Conservation (phyloP, 202 grass and related monocot genomes). For the Zoysia matrella region DNA sequence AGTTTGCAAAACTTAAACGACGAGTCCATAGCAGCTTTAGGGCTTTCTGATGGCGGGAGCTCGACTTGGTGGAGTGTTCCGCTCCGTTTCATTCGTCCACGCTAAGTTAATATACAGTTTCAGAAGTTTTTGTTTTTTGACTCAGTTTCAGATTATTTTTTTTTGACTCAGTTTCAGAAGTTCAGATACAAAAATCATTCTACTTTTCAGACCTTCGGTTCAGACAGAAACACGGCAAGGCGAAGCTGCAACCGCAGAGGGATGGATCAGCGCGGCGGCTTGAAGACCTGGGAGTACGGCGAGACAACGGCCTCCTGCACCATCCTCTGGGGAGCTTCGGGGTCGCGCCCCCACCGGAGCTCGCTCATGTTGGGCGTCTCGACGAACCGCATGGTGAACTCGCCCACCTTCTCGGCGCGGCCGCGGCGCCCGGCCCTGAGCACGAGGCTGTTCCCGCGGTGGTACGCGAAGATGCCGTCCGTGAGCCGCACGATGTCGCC, state of each 20-base stretch:
- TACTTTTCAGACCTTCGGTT: neutral
- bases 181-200: neutral
- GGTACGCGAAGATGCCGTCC: slow-evolving; percentile 77
- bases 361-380: slow-evolving; percentile 95
- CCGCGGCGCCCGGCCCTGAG: slow-evolving; percentile 72
- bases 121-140: too few species aligned
- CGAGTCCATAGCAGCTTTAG: too few species aligned
- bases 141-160: too few species aligned
- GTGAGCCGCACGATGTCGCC: slow-evolving; percentile 77
- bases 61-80: too few species aligned
- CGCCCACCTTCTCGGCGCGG: slow-evolving; percentile 65
- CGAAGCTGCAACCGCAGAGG: too few species aligned
- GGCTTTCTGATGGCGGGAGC: too few species aligned
- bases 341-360: slow-evolving; percentile 56
- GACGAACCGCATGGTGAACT: slow-evolving; percentile 84
- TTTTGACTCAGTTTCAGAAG: too few species aligned
- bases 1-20: too few species aligned
- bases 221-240: neutral
- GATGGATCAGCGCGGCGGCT: slow-evolving; percentile 45
- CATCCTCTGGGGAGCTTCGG: slow-evolving; percentile 49
- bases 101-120: too few species aligned
- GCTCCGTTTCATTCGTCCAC: too few species aligned
- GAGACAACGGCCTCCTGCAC: slow-evolving; percentile 66
- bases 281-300: slow-evolving; percentile 58
- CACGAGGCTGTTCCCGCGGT: slow-evolving; percentile 55